Conservation (phyloP, 169 alveolate species). For the Plasmodium blacklocki region DNA sequence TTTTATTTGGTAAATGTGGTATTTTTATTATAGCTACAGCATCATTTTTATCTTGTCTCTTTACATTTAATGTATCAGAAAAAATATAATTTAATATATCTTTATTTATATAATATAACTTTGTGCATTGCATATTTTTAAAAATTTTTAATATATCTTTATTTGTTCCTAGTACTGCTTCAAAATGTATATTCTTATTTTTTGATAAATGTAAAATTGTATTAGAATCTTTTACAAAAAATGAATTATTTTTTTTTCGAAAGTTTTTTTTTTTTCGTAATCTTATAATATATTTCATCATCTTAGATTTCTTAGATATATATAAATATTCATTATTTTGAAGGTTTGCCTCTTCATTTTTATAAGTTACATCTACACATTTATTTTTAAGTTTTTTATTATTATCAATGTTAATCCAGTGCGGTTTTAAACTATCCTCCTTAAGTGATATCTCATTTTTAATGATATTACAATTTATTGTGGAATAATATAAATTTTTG, state of each 20-base stretch:
- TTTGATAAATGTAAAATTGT: conserved; percentile 43
- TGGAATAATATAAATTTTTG: not conserved
- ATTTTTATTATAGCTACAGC: conserved; percentile 63
- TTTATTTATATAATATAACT: conserved; percentile 42
- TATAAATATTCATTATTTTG: conserved; percentile 33
- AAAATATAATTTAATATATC: conserved; percentile 65
- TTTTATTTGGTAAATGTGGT: conserved; percentile 10
- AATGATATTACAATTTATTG: not conserved
- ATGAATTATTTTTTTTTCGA: conserved; percentile 68
- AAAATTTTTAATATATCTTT: conserved; percentile 32
- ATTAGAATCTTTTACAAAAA: conserved; percentile 70
- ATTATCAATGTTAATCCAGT: conserved; percentile 27
- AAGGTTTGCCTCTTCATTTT: not conserved
- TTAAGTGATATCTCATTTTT: not conserved
- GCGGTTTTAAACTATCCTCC: conserved; percentile 26
- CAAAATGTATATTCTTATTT: conserved; percentile 30
- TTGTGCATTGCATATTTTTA: conserved; percentile 31
- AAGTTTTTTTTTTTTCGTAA: conserved; percentile 72
- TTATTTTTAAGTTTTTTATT: not conserved
- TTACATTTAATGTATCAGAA: conserved; percentile 39
- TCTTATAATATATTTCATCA: conserved; percentile 73
- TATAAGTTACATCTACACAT: not conserved
- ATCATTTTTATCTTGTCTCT: conserved; percentile 30
- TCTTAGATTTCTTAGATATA: conserved; percentile 59
- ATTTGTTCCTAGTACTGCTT: conserved; percentile 46